Base-by-base conservation (phyloP, 192 early-diverging fungal species). In the Umbelopsis sp. region DNA sequence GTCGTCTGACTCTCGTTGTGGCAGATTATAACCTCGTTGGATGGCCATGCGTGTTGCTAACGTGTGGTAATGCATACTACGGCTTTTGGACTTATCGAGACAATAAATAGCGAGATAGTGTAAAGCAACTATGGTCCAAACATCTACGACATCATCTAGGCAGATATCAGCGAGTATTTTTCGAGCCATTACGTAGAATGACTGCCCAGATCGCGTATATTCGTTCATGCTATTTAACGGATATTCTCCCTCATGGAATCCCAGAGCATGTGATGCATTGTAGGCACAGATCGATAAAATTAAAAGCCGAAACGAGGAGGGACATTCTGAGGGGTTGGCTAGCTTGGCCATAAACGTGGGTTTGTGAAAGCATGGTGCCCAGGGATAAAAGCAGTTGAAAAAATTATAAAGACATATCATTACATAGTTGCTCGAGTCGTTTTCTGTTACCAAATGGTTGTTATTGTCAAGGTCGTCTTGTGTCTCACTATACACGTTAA, bases 401-500 rank as follows among this genome's bases (percentile, higher is more conserved):
- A 62, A 62, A 34, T 62, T 62, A 34, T 62, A 31, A 14, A 62
- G 56, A 34, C 56, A 62, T 34, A 62, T 62, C 56, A 62, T 62
- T 62, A 62, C 56, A 62, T 62, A 62, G 17, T 62, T 62, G 26
- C 56, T 62, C 16, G 56, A 62, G 56, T 62, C 56, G 31, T 11
- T 36, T 11, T 20, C 31, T 29, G 56, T 34, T 8, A 32, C 56
- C 24, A 31, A 6, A 3, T 10, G 16, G 12, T 29, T 11, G 26
- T 14, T 62, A 32, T 29, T 17, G n/a, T 62, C 56, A 12, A 62
- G 26, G 10, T 29, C 26, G 4, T 62, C 56, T 26, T 62, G 56
- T 31, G 26, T 26, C 26, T 62, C 56, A 31, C 56, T 62, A 62
- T 62, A 62, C 7, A 62, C 56, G 34, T 62, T 62, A 1, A 62